Evolutionary conservation across 352 stramenopile genomes (phyloP), one percentile per base, ranked within the genome.

Genomic region (Phytophthora podocarpi): DNA sequence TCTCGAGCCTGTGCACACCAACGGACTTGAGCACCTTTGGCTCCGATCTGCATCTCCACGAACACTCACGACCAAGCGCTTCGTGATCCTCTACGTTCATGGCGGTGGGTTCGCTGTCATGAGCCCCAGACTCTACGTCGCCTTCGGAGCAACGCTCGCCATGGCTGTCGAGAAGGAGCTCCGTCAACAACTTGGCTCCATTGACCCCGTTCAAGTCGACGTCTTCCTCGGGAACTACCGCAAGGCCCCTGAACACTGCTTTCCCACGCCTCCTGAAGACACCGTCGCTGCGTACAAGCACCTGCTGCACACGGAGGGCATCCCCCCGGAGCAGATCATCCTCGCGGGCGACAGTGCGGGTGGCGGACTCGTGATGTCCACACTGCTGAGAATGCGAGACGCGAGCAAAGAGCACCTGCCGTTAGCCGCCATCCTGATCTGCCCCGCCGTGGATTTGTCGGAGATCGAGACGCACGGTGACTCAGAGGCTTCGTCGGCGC

Each of bases 81-180:
- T 60, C 3, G 70, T 84, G 13, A 67, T 90, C 48, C 67, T 90
- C 6, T 88, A 78, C 61, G 73, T 74, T 46, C 80, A 90, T 36
- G 80, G 80, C 15, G 80, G 78, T 12, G 78, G 74, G 21, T 88
- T 77, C 41, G 57, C 71, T 4, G 32, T 88, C 41, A 66, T 78
- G 16, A 81, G 67, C 51, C 78, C 80, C 0, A 57, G 57, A 8
- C 32, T 85, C 35, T 85, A 83, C 52, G 66, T 74, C 27, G 10
- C 28, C 2, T 72, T 83, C 30, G 66, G 46, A 13, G 61, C 54
- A 2, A 56, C 61, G 4, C 47, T 85, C 13, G 64, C 63, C 20
- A 34, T 56, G 0, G 47, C 62, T 7, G 57, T 76, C 23, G 60
- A 78, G 48, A 59, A 59, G 12, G 55, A 76, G 43, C 23, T 70